Conservation (phyloP, 352 stramenopile genomes). For the Globisporangium ultimum region DNA sequence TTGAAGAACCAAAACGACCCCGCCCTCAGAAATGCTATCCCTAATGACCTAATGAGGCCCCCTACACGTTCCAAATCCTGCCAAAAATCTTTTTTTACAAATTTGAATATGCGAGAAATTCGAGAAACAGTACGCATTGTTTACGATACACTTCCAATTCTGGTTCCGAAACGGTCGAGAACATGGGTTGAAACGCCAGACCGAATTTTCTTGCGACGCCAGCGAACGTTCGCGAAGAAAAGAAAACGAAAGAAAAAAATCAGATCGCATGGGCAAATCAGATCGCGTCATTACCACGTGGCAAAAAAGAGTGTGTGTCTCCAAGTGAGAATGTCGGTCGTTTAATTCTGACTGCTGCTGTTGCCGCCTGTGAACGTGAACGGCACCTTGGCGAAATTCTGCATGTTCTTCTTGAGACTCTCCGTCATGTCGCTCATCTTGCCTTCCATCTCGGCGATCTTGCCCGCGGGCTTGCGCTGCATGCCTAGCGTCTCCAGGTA, state of each 20-base stretch:
- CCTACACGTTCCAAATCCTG: neutral
- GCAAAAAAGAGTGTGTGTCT: neutral
- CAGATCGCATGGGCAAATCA: slow-evolving; percentile 2
- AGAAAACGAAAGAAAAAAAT: slow-evolving; percentile 1
- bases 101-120: neutral
- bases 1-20: neutral
- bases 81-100: slow-evolving; percentile 2
- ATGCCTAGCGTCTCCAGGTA: slow-evolving; percentile 68
- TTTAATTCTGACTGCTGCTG: slow-evolving; percentile 13
- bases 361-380: slow-evolving; percentile 51
- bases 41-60: neutral
- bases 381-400: slow-evolving; percentile 77
- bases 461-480: slow-evolving; percentile 57
- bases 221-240: slow-evolving; percentile 1
- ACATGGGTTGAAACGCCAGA: slow-evolving; percentile 1
- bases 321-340: neutral
- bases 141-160: no score
- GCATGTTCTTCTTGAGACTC: slow-evolving; percentile 84
- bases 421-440: slow-evolving; percentile 88
- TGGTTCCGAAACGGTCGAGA: slow-evolving; percentile 4
- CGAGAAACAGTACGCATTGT: neutral
- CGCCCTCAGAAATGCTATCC: neutral
- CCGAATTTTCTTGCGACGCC: neutral
- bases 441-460: slow-evolving; percentile 80
- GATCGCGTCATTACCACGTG: neutral